Evolutionary conservation across 345 rosid species (phyloP), one percentile per base, ranked within the genome.

Genomic region (Mercurialis annua): DNA sequence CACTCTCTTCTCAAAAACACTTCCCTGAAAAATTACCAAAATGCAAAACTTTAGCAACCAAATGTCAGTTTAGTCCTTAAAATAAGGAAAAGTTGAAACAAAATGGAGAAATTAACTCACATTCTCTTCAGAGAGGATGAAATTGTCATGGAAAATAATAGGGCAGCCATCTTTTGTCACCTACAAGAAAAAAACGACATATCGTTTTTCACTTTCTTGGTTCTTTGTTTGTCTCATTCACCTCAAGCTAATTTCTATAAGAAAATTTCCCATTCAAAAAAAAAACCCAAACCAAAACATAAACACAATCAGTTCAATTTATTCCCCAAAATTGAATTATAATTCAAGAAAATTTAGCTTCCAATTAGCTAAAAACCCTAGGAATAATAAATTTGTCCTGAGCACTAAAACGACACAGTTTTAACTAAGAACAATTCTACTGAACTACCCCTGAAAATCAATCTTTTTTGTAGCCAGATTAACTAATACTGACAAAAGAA

Each of bases 91-190:
- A 1, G 30, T 2, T 0, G 9, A 3, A 17, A 5, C 6, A 63
- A 62, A 23, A 14, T 18, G 24, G 42, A 44, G 1, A 21, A 24
- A 21, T 10, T 23, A 64, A 73, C 98, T 82, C 78, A 93, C 99
- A 51, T 94, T 81, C 12, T 89, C 97, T 78, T 85, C 77, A 10
- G 89, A 83, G 74, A 83, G 73, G 85, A 93, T 85, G 62, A 87
- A 74, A 67, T 89, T 71, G 81, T 93, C 98, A 69, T 93, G 98
- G 83, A 90, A 93, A 75, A 93, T 93, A 76, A 93, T 83, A 1
- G 98, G 98, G 81, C 87, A 87, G 72, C 79, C 92, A 77, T 94
- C 99, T 55, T 75, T 86, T 30, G 99, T 94, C 74, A 94, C 98
- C 98, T 90, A 67, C 83, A 90, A 81, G 80, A 78, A 80, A 81